phyloP scores from a whole-genome alignment of 1,139 yeast genomes.

The Suhomyces anneliseae region DNA sequence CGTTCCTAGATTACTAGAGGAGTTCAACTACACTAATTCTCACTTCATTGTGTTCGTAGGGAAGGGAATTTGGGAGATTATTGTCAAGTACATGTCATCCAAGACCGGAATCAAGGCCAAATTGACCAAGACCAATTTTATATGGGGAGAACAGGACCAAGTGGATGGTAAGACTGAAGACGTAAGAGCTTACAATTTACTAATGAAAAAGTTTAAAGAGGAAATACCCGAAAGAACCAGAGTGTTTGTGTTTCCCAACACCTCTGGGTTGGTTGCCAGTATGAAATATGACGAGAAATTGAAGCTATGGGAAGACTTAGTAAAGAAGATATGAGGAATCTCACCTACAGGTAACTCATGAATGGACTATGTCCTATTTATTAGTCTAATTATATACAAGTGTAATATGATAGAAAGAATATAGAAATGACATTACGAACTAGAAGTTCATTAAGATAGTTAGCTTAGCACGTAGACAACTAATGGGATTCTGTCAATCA shows the following conservation, averaged over 20 bases:
- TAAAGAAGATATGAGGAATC: constrained; percentile 11
- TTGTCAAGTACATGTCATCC: constrained; percentile 28
- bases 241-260: constrained; percentile 67
- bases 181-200: constrained; percentile 14
- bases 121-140: constrained; percentile 27
- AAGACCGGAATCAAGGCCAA: constrained; percentile 17
- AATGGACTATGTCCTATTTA: too few species aligned
- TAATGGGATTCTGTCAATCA: too few species aligned
- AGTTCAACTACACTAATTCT: constrained; percentile 41
- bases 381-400: too few species aligned
- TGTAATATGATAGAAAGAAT: too few species aligned
- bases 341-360: too few species aligned
- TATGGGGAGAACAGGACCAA: constrained; percentile 53
- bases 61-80: constrained; percentile 75
- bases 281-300: constrained; percentile 48
- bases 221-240: constrained; percentile 17
- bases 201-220: constrained; percentile 19
- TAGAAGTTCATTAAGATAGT: too few species aligned
- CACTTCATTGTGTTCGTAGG: constrained; percentile 61
- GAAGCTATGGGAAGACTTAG: constrained; percentile 47
- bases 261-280: constrained; percentile 71
- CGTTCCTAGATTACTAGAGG: constrained; percentile 53
- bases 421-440: too few species aligned
- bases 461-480: too few species aligned
- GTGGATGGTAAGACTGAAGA: constrained; percentile 9